Conservation (phyloP, 2,329 filamentous ascomycete species). For the Hypoxylon sp. region DNA sequence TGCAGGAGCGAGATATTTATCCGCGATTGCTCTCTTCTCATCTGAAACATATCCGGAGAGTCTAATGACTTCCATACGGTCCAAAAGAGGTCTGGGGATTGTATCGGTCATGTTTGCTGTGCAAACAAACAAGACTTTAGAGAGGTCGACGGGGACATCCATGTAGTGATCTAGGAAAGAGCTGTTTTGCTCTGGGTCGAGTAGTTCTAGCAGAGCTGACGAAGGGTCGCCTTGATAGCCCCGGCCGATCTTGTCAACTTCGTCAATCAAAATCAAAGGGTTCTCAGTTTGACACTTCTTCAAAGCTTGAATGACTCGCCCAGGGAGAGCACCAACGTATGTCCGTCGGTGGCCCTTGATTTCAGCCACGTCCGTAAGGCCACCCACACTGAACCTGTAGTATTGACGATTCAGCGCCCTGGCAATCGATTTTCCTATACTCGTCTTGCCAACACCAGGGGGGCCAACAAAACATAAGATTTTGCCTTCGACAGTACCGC, state of each 20-base stretch:
- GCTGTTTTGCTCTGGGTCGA: conserved; percentile 97
- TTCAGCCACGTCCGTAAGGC: conserved; percentile 96
- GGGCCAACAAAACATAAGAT: conserved; percentile 98
- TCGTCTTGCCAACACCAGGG: conserved; percentile 97
- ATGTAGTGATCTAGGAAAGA: conserved; percentile 99
- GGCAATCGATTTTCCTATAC: conserved; percentile 98
- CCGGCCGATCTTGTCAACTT: conserved; percentile 97
- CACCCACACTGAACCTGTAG: conserved; percentile 98
- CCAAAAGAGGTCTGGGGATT: conserved; percentile 91
- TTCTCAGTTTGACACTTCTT: conserved; percentile 99
- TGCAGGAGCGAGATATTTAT: conserved; percentile 90
- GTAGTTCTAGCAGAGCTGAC: conserved; percentile 90
- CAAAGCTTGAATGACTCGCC: conserved; percentile 95
- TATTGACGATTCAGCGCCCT: conserved; percentile 95
- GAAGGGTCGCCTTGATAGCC: conserved; percentile 97
- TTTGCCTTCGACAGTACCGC: conserved; percentile 97
- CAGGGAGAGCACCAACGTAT: conserved; percentile 95
- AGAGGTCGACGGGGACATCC: conserved; percentile 96
- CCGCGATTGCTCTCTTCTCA: conserved; percentile 98
- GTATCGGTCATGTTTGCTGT: conserved; percentile 99
- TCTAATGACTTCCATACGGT: conserved; percentile 98
- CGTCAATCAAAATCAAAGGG: conserved; percentile 94
- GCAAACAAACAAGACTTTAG: conserved; percentile 98
- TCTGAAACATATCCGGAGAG: conserved; percentile 97
- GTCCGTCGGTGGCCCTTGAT: conserved; percentile 98